phyloP scores from a whole-genome alignment of 805 yeast species.

The Ogataea zsoltii region DNA sequence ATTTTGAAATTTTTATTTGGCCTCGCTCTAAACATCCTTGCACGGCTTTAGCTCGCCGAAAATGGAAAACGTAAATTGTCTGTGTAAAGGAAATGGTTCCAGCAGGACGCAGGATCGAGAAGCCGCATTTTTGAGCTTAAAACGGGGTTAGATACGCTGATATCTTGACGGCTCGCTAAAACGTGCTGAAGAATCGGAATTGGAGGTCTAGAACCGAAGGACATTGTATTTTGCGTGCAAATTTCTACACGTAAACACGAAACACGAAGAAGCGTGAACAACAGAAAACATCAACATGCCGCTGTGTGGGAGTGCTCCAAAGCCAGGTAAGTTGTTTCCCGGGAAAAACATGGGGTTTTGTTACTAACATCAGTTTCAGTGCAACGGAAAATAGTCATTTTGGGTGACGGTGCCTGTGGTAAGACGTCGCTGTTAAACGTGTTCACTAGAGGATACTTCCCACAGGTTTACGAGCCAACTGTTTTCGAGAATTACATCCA shows the following conservation, averaged over 20 bases:
- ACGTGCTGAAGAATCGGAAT: background rate
- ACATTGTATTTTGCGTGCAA: background rate
- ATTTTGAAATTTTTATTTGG: background rate
- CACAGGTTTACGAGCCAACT: slow-evolving; percentile 97
- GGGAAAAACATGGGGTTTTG: background rate
- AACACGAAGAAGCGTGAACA: slow-evolving; percentile 1
- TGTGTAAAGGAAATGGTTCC: background rate
- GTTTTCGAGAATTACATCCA: slow-evolving; percentile 97
- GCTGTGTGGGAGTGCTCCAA: slow-evolving; percentile 45
- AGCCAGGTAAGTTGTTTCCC: slow-evolving; percentile 36
- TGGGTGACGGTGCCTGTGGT: slow-evolving; percentile 99
- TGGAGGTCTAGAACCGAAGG: background rate
- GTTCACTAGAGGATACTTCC: slow-evolving; percentile 95
- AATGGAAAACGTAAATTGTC: background rate
- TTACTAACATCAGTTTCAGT: slow-evolving; percentile 38
- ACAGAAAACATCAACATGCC: slow-evolving; percentile 34
- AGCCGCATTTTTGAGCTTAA: background rate
- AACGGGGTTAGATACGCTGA: background rate
- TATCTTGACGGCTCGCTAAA: background rate
- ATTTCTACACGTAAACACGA: slow-evolving; percentile 2
- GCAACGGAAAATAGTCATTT: slow-evolving; percentile 88
- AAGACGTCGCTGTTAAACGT: slow-evolving; percentile 93
- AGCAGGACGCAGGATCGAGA: background rate
- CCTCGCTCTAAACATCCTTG: background rate
- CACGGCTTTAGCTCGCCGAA: background rate